A percentile compares a stretch with the other conserved stretches of the same genome.
Conservation (phyloP, 2,329 filamentous ascomycete species). For the Neocucurbitaria cava region DNA sequence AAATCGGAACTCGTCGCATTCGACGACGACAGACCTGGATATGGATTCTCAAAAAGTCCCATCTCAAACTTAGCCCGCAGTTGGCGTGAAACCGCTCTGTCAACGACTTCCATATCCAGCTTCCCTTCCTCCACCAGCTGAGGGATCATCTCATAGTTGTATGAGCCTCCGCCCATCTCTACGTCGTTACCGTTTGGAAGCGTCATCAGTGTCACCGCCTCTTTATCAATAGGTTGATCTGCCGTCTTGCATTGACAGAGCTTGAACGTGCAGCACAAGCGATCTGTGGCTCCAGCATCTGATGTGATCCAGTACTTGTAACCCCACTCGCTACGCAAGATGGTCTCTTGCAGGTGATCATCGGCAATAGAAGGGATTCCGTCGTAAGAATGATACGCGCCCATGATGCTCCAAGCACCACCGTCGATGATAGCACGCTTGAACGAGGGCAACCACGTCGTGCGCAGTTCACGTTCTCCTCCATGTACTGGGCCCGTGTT, state of each 20-base stretch:
- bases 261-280: constrained; percentile 68
- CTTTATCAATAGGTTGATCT: constrained; percentile 65
- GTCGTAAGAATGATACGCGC: constrained; percentile 77
- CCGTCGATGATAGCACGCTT: constrained; percentile 75
- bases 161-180: constrained; percentile 79
- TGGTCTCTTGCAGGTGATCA: constrained; percentile 67
- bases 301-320: constrained; percentile 72
- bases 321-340: constrained; percentile 74
- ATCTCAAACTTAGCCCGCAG: constrained; percentile 72
- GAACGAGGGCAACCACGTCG: constrained; percentile 65
- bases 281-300: constrained; percentile 75
- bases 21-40: constrained; percentile 62
- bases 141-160: constrained; percentile 71
- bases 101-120: constrained; percentile 65
- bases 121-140: constrained; percentile 67
- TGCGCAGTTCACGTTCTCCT: constrained; percentile 62
- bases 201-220: constrained; percentile 68
- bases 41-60: constrained; percentile 76
- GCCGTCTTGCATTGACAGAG: constrained; percentile 61
- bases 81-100: constrained; percentile 70
- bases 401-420: constrained; percentile 74
- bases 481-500: constrained; percentile 69
- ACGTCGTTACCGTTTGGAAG: constrained; percentile 74
- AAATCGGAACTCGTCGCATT: constrained; percentile 65
- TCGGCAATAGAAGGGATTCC: constrained; percentile 73